These are phyloP conservation scores for Jasminum sambac DNA, from an alignment of 257 asterid species.

Conservation along the genomic window DNA sequence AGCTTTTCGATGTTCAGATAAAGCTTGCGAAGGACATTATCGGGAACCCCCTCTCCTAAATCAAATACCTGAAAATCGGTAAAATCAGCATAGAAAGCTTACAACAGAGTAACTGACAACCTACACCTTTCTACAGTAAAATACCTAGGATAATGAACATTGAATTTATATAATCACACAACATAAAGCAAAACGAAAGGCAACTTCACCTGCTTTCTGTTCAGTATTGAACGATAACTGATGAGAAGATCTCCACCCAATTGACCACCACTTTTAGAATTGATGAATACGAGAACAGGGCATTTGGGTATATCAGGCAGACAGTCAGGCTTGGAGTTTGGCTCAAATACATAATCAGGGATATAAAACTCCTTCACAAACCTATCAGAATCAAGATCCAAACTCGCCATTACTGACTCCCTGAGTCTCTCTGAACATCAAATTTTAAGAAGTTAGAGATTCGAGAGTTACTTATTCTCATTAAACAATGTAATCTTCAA, in stretches of 20 bases:
- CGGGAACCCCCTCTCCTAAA: conserved; percentile 84
- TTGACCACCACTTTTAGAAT: conserved; percentile 94
- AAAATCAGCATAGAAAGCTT: conserved; percentile 4
- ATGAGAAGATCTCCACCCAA: conserved; percentile 84
- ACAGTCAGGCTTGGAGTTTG: conserved; percentile 30
- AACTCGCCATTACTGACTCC: conserved; percentile 38
- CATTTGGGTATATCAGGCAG: conserved; percentile 46
- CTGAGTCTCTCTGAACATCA: conserved; percentile 28
- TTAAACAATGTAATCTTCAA: neutral
- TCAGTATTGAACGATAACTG: conserved; percentile 64
- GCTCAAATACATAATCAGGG: conserved; percentile 57
- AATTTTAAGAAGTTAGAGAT: conserved; percentile 12
- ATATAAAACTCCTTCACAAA: conserved; percentile 52
- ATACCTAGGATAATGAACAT: neutral
- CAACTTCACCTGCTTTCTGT: conserved; percentile 64
- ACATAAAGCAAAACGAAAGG: neutral
- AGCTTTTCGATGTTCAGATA: conserved; percentile 64
- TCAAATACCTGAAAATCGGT: conserved; percentile 67
- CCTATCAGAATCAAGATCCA: conserved; percentile 31
- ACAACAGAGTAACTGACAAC: neutral
- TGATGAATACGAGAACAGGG: conserved; percentile 86
- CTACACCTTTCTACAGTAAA: neutral
- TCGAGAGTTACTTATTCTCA: neutral
- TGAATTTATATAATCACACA: neutral
- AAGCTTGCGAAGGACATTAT: conserved; percentile 51